phyloP scores from a whole-genome alignment of 257 asterid species.

The Marsdenia floribunda region DNA sequence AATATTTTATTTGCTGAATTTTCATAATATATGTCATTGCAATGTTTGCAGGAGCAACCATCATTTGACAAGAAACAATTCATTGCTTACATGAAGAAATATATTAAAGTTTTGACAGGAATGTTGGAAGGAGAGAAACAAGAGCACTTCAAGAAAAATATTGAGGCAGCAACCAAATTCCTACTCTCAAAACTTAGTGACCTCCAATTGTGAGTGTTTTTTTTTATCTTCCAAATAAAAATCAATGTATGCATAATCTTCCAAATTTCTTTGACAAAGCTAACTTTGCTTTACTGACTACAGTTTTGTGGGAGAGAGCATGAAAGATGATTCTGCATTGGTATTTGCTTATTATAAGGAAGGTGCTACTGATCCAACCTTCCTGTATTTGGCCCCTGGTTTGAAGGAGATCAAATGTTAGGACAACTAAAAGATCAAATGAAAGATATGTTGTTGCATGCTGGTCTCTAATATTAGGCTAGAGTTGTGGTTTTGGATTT shows the following conservation, averaged over 20 bases:
- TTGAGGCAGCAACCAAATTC: constrained; percentile 76
- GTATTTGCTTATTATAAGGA: constrained; percentile 94
- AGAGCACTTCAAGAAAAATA: constrained; percentile 57
- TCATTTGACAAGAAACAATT: constrained; percentile 77
- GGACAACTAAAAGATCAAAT: constrained; percentile 14
- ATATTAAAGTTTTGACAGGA: constrained; percentile 58
- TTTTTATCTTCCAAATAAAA: background rate
- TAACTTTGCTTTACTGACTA: background rate
- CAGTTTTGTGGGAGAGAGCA: constrained; percentile 92
- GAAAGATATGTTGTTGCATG: background rate
- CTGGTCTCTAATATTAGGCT: background rate
- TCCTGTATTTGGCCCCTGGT: constrained; percentile 67
- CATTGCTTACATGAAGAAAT: constrained; percentile 52
- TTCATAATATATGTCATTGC: background rate
- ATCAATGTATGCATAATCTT: background rate
- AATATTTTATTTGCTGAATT: background rate
- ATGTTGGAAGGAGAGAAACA: constrained; percentile 58
- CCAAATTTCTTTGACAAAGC: background rate
- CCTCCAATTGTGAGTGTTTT: constrained; percentile 70
- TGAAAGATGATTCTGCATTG: constrained; percentile 57
- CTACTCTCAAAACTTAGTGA: constrained; percentile 61
- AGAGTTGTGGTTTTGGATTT: background rate
- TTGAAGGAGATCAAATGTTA: constrained; percentile 83
- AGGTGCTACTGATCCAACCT: constrained; percentile 79
- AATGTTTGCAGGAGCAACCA: constrained; percentile 71